Percentiles rank a stretch among this genome's conserved stretches.
Conservation (phyloP, 176 grass and related monocot species). For the Miscanthus lutarioriparius region DNA sequence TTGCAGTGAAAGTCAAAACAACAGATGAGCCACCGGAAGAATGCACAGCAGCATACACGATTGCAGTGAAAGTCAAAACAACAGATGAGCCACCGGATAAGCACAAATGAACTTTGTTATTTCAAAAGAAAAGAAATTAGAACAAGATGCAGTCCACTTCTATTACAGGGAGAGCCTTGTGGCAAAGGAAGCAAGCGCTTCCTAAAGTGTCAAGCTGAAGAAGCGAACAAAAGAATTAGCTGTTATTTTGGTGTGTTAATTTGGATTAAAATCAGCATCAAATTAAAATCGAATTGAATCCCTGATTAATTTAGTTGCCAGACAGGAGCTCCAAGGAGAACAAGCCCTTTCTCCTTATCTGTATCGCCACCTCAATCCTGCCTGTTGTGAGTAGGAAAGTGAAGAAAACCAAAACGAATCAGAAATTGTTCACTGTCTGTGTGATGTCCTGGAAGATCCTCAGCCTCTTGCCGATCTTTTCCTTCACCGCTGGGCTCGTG, state of each 20-base stretch:
- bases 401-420: constrained; percentile 31
- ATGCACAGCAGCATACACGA: not conserved
- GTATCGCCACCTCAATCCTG: constrained; percentile 29
- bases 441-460: constrained; percentile 98
- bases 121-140: constrained; percentile 34
- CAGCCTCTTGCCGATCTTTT: constrained; percentile 81
- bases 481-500: constrained; percentile 68
- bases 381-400: constrained; percentile 37
- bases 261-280: not conserved
- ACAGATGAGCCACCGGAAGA: not conserved
- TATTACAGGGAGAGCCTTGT: constrained; percentile 29
- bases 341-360: constrained; percentile 84
- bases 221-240: constrained; percentile 43
- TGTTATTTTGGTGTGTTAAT: constrained; percentile 50
- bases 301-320: constrained; percentile 42
- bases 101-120: constrained; percentile 30
- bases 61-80: not conserved
- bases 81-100: not conserved
- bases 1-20: not conserved
- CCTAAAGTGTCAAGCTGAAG: constrained; percentile 24
- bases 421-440: constrained; percentile 45
- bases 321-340: constrained; percentile 62
- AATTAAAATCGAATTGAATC: constrained; percentile 22
- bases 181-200: constrained; percentile 7
- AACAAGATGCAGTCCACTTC: constrained; percentile 36